Percentiles rank a stretch among this genome's conserved stretches.
phyloP scores from a whole-genome alignment of 495 filamentous ascomycete species.

The Pyronema omphalodes region DNA sequence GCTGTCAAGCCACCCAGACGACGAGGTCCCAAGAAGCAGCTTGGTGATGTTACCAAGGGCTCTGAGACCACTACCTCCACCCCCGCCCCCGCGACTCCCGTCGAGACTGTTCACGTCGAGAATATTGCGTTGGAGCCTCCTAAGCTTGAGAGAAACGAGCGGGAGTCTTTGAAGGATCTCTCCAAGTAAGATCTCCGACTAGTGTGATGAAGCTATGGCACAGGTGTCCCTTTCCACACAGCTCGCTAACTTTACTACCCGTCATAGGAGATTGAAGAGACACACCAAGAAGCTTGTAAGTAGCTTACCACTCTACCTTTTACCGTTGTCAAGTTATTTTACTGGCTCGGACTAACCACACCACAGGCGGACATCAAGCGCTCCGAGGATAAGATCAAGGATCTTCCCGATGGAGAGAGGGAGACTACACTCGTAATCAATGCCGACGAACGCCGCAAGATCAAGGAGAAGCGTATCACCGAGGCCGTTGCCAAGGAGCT shows the following conservation, averaged over 20 bases:
- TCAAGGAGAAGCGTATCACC: constrained; percentile 72
- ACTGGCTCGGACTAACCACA: not conserved
- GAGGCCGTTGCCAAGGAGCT: constrained; percentile 53
- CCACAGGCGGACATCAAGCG: constrained; percentile 13
- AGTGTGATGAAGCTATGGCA: not conserved
- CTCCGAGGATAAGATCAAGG: constrained; percentile 24
- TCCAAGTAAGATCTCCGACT: constrained; percentile 11
- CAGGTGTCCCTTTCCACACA: not conserved
- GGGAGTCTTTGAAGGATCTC: constrained; percentile 21
- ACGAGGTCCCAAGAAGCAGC: not conserved
- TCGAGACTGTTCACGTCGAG: not conserved
- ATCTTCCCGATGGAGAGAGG: constrained; percentile 19
- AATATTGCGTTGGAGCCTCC: not conserved
- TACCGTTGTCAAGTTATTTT: not conserved
- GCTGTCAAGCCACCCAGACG: not conserved
- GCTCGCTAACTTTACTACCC: not conserved
- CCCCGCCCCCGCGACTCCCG: not conserved
- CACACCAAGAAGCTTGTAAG: constrained; percentile 22
- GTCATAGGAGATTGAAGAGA: constrained; percentile 17
- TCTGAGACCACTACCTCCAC: not conserved
- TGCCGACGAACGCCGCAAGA: constrained; percentile 72
- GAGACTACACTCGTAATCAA: constrained; percentile 41
- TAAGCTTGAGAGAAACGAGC: constrained; percentile 11
- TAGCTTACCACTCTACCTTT: not conserved
- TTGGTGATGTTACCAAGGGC: not conserved